Evolutionary conservation across 345 rosid species (phyloP).

Genomic region (Stellera chamaejasme): DNA sequence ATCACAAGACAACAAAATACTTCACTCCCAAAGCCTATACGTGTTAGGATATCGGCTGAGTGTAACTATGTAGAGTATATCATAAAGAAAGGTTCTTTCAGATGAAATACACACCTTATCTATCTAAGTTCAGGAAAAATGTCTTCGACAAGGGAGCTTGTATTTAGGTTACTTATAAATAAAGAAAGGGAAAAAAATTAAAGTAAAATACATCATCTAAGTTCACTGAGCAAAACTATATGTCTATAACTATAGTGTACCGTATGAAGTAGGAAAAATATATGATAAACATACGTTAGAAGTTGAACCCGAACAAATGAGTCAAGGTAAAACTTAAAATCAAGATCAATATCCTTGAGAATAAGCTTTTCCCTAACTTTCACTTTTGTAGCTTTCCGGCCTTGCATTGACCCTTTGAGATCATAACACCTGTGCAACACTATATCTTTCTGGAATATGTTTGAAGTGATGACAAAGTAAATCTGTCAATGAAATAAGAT

Average conservation of each 20-base stretch:
- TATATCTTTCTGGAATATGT: conserved; percentile 25
- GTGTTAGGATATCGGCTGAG: too few species aligned
- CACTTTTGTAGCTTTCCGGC: conserved; percentile 27
- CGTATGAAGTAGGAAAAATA: background rate
- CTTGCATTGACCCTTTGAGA: conserved; percentile 53
- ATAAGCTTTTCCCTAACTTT: conserved; percentile 33
- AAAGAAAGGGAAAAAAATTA: background rate
- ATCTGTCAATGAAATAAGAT: conserved; percentile 27
- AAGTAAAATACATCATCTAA: too few species aligned
- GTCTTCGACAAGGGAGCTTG: too few species aligned
- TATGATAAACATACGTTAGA: conserved; percentile 27
- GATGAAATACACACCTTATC: too few species aligned
- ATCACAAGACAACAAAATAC: too few species aligned
- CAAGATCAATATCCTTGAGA: conserved; percentile 40
- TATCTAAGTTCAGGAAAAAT: too few species aligned
- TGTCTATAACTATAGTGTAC: background rate
- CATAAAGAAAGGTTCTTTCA: too few species aligned
- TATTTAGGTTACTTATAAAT: background rate
- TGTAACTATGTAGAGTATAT: too few species aligned
- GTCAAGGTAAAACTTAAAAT: conserved; percentile 42
- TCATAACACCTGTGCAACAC: conserved; percentile 34
- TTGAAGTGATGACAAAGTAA: conserved; percentile 44
- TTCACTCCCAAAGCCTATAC: too few species aligned
- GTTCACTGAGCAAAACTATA: too few species aligned
- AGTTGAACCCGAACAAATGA: conserved; percentile 32